These are phyloP conservation scores for Candida nanaspora DNA, from an alignment of 805 yeast genomes.

Conservation along the genomic window DNA sequence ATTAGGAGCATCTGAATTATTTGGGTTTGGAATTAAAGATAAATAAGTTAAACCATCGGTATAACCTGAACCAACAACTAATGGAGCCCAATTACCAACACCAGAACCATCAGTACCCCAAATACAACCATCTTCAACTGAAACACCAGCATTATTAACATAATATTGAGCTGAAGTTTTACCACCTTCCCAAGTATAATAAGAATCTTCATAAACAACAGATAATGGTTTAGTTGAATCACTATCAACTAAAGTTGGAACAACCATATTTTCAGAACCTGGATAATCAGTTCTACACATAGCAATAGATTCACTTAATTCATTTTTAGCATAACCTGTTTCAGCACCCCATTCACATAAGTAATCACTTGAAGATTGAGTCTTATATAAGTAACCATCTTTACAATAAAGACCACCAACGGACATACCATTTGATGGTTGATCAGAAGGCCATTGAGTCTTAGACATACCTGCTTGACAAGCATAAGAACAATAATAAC, in stretches of 20 bases:
- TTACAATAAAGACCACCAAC: constrained; percentile 91
- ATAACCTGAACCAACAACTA: constrained; percentile 89
- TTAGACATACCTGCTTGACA: constrained; percentile 99
- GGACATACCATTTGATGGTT: constrained; percentile 85
- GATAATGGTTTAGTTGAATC: constrained; percentile 63
- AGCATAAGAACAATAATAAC: constrained; percentile 93
- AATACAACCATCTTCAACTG: constrained; percentile 83
- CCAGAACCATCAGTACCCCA: constrained; percentile 83
- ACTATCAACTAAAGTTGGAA: constrained; percentile 77
- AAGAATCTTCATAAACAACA: constrained; percentile 69
- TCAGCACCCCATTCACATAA: constrained; percentile 86
- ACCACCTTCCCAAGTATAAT: constrained; percentile 78
- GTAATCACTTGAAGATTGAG: constrained; percentile 58
- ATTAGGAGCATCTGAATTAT: constrained; percentile 60
- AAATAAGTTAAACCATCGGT: constrained; percentile 68
- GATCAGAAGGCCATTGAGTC: constrained; percentile 92
- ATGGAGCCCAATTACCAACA: constrained; percentile 98
- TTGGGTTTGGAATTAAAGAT: constrained; percentile 93
- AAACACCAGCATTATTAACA: constrained; percentile 94
- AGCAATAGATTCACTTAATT: constrained; percentile 63
- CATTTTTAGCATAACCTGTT: constrained; percentile 60
- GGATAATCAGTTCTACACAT: constrained; percentile 98
- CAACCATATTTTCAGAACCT: constrained; percentile 97
- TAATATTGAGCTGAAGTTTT: constrained; percentile 92
- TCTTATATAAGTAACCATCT: constrained; percentile 75